A percentile compares a stretch with the other conserved stretches of the same genome.
Evolutionary conservation across 2,329 filamentous ascomycete species (phyloP).

Genomic region (Hypomyces perniciosus): DNA sequence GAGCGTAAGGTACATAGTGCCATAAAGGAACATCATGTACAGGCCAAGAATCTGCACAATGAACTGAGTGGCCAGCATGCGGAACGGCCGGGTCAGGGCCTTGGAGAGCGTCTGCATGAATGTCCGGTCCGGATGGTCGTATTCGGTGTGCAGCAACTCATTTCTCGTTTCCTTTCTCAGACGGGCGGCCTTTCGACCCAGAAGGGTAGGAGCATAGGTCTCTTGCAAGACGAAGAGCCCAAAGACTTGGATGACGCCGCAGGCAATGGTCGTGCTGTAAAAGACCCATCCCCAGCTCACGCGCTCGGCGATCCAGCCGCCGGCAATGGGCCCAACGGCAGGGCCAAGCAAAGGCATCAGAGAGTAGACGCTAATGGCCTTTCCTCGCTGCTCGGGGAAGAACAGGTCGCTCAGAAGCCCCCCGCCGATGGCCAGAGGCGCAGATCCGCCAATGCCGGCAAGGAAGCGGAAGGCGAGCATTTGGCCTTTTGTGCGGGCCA

Average conservation of each 20-base stretch:
- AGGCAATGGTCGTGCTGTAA: constrained; percentile 58
- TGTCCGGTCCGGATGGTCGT: constrained; percentile 38
- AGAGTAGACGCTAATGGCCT: constrained; percentile 58
- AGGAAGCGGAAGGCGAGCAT: constrained; percentile 58
- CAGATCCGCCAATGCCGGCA: constrained; percentile 52
- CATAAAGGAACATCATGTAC: constrained; percentile 61
- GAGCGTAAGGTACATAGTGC: constrained; percentile 51
- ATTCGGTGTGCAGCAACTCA: constrained; percentile 39
- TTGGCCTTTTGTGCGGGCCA: constrained; percentile 56
- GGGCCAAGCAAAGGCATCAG: constrained; percentile 56
- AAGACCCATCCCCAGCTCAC: constrained; percentile 70
- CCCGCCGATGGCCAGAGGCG: constrained; percentile 60
- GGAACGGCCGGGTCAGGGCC: constrained; percentile 58
- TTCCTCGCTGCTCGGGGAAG: constrained; percentile 50
- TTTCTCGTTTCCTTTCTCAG: constrained; percentile 56
- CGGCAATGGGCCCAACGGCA: constrained; percentile 42
- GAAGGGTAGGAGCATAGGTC: constrained; percentile 50
- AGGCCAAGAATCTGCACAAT: constrained; percentile 62
- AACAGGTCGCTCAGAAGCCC: constrained; percentile 60
- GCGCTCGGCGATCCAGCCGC: constrained; percentile 36
- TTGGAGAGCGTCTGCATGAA: constrained; percentile 41
- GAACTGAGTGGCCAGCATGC: constrained; percentile 54
- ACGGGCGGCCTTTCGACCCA: constrained; percentile 54
- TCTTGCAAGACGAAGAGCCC: constrained; percentile 57
- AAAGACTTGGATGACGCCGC: constrained; percentile 53